These are phyloP conservation scores for Kwoniella sp. DNA, from an alignment of 768 basidiomycete genomes.

Conservation along the genomic window DNA sequence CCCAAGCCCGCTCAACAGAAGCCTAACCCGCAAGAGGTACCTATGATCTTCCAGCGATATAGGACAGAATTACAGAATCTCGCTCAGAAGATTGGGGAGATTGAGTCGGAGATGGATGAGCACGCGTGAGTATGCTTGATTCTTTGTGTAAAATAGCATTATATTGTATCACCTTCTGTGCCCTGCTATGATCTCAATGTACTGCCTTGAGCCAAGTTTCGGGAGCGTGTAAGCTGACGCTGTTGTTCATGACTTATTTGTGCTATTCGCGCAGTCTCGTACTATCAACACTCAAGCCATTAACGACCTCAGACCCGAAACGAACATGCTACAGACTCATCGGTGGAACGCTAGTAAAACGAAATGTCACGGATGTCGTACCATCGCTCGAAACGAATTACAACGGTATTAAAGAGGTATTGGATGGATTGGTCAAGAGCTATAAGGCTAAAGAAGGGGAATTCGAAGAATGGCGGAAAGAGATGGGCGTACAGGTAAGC, in stretches of 20 bases:
- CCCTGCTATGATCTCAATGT: no score
- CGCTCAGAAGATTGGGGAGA: conserved; percentile 90
- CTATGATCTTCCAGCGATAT: conserved; percentile 67
- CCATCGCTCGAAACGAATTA: conserved; percentile 79
- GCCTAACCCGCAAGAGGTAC: conserved; percentile 43
- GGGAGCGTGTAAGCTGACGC: no score
- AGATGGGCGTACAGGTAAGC: conserved; percentile 63
- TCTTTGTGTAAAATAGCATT: no score
- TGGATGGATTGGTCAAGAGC: conserved; percentile 75
- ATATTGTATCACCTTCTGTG: no score
- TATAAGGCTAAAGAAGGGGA: conserved; percentile 65
- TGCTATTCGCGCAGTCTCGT: no score
- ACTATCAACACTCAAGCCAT: conserved; percentile 80
- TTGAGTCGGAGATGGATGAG: conserved; percentile 94
- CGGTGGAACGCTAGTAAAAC: conserved; percentile 91
- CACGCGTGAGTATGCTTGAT: conserved; percentile 86
- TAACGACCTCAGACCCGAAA: conserved; percentile 75
- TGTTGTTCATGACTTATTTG: no score
- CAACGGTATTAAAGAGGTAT: conserved; percentile 71
- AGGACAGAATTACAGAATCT: conserved; percentile 89
- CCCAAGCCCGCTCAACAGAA: conserved; percentile 33
- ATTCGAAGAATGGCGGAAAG: conserved; percentile 50
- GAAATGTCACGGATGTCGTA: conserved; percentile 91
- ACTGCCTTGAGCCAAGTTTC: no score
- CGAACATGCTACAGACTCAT: conserved; percentile 96